These are phyloP conservation scores for Lactifluus hygrophoroides DNA, from an alignment of 768 basidiomycete species.

Conservation along the genomic window DNA sequence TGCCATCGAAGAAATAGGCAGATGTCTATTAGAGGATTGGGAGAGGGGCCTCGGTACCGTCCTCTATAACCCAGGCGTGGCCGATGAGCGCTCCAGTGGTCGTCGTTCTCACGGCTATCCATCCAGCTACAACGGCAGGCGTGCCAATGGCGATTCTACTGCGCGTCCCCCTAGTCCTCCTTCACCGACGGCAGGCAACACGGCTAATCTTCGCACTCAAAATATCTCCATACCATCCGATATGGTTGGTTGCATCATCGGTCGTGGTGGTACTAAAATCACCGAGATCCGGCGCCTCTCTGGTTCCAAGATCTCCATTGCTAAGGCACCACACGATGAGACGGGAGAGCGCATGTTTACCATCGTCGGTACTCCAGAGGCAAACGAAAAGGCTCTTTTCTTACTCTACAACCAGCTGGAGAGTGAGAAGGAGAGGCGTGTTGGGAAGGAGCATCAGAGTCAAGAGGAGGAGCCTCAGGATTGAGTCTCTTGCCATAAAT, in stretches of 20 bases:
- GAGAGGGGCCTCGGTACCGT: conserved; percentile 91
- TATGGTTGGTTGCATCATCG: conserved; percentile 98
- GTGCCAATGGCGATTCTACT: conserved; percentile 52
- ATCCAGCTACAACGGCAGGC: conserved; percentile 39
- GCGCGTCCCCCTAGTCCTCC: conserved; percentile 43
- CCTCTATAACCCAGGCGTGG: conserved; percentile 89
- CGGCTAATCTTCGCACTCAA: conserved; percentile 86
- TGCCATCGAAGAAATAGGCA: conserved; percentile 93
- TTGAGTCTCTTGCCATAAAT: conserved; percentile 3
- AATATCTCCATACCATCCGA: conserved; percentile 99
- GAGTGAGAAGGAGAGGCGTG: conserved; percentile 91
- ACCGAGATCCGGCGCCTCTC: conserved; percentile 98
- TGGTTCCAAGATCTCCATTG: conserved; percentile 96
- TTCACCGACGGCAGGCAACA: conserved; percentile 39
- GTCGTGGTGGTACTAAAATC: conserved; percentile 95
- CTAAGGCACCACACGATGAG: conserved; percentile 98
- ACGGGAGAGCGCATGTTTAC: conserved; percentile 99
- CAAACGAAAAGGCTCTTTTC: conserved; percentile 97
- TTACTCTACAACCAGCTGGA: conserved; percentile 95
- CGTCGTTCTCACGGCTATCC: conserved; percentile 48
- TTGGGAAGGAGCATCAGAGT: conserved; percentile 67
- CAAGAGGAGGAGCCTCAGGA: conserved; percentile 45
- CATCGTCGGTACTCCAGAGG: conserved; percentile 91
- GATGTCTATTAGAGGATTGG: conserved; percentile 94
- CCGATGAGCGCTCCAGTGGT: conserved; percentile 52